These are phyloP conservation scores for Pseudogymnoascus sp. DNA, from an alignment of 2,329 filamentous ascomycete genomes.

Conservation along the genomic window DNA sequence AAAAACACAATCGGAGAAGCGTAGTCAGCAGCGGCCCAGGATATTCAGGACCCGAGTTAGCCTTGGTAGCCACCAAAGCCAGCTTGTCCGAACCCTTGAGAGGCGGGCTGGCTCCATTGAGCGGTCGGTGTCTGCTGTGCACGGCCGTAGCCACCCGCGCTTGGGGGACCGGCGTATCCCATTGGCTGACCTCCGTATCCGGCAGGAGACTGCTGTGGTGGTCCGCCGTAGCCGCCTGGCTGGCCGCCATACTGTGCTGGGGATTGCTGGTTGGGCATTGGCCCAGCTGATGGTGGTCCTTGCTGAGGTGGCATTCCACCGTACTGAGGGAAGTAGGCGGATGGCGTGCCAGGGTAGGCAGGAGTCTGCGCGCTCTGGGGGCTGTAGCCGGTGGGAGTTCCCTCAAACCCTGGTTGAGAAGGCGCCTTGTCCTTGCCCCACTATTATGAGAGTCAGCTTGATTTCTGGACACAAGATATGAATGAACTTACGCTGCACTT, in stretches of 20 bases:
- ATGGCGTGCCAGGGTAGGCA: constrained; percentile 66
- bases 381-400: constrained; percentile 59
- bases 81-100: constrained; percentile 52
- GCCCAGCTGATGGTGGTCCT: constrained; percentile 29
- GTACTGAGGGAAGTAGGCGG: constrained; percentile 89
- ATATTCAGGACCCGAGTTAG: constrained; percentile 26
- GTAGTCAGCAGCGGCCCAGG: not conserved
- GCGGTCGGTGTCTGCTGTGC: constrained; percentile 42
- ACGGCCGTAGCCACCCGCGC: constrained; percentile 77
- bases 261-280: constrained; percentile 31
- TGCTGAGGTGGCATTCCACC: constrained; percentile 49
- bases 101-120: constrained; percentile 42
- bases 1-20: not conserved
- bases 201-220: constrained; percentile 52
- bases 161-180: constrained; percentile 63
- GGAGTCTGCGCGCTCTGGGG: constrained; percentile 67
- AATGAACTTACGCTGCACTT: constrained; percentile 87
- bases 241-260: constrained; percentile 49
- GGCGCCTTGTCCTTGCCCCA: constrained; percentile 99
- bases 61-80: constrained; percentile 57
- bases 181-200: constrained; percentile 59
- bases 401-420: constrained; percentile 68
- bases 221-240: constrained; percentile 56
- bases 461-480: not conserved
- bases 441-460: constrained; percentile 42